Evolutionary conservation across 768 basidiomycete species (phyloP).

Genomic region (Amylocystis lapponica): DNA sequence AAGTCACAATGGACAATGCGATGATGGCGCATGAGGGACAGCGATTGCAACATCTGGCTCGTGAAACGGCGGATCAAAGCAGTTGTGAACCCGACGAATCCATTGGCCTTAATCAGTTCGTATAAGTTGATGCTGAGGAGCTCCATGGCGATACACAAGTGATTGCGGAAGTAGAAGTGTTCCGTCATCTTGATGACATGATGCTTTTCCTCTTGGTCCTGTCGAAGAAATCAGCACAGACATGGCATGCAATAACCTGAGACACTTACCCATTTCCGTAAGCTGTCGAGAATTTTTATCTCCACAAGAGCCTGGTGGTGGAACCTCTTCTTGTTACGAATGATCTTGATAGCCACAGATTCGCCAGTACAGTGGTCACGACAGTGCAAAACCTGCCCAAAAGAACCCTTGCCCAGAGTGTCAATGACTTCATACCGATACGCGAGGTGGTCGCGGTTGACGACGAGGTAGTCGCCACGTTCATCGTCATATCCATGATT

Average conservation of each 20-base stretch:
- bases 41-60: conserved; percentile 87
- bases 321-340: conserved; percentile 98
- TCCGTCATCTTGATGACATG: conserved; percentile 98
- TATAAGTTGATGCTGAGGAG: conserved; percentile 97
- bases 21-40: conserved; percentile 93
- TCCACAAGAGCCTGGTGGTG: conserved; percentile 98
- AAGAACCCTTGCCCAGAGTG: conserved; percentile 95
- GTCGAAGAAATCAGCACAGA: not conserved
- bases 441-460: conserved; percentile 87
- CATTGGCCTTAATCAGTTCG: conserved; percentile 98
- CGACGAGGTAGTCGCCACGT: conserved; percentile 91
- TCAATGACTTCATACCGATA: conserved; percentile 96
- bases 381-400: conserved; percentile 94
- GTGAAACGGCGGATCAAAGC: conserved; percentile 93
- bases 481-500: conserved; percentile 98
- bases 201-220: conserved; percentile 97
- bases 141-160: conserved; percentile 98
- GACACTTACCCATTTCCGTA: conserved; percentile 95
- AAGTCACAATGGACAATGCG: conserved; percentile 98
- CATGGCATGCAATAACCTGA: not conserved
- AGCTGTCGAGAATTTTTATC: conserved; percentile 95
- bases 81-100: conserved; percentile 97
- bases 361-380: conserved; percentile 93
- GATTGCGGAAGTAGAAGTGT: conserved; percentile 95
- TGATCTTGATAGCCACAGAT: conserved; percentile 98